A percentile compares a stretch with the other conserved stretches of the same genome.
Evolutionary conservation across 2,329 filamentous ascomycete genomes (phyloP).

Genomic region (Chrysosphaeria jannelii): DNA sequence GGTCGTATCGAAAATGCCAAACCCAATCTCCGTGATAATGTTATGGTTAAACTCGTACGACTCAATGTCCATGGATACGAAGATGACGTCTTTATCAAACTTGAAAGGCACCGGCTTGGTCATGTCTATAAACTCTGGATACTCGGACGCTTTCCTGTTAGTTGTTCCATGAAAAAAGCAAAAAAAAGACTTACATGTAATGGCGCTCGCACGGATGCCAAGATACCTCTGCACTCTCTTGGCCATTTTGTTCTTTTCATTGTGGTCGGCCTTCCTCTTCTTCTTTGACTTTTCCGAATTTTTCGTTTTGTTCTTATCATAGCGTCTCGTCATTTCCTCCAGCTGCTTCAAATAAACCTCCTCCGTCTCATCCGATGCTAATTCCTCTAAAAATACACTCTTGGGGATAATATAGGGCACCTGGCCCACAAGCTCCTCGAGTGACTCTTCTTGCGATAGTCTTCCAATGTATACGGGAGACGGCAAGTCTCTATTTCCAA

Average conservation of each 20-base stretch:
- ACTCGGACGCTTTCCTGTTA: not conserved
- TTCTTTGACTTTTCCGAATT: constrained; percentile 7
- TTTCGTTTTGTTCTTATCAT: constrained; percentile 10
- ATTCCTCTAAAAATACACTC: no score
- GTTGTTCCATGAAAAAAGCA: not conserved
- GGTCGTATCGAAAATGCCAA: constrained; percentile 48
- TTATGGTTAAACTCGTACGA: constrained; percentile 37
- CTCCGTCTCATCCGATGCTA: no score
- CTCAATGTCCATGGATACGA: constrained; percentile 62
- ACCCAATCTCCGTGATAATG: constrained; percentile 57
- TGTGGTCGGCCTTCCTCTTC: not conserved
- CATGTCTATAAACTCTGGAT: no score
- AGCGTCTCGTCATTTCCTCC: not conserved
- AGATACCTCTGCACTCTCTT: constrained; percentile 39
- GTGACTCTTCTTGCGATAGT: constrained; percentile 8
- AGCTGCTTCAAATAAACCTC: no score
- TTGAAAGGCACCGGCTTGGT: constrained; percentile 10
- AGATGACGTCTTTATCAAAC: constrained; percentile 26
- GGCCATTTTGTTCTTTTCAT: constrained; percentile 1
- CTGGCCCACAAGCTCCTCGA: not conserved
- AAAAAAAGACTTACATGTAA: constrained; percentile 1
- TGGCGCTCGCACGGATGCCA: constrained; percentile 23
- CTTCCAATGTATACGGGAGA: constrained; percentile 36
- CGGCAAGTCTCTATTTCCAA: constrained; percentile 27
- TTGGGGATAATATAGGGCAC: no score